Conservation (phyloP, 768 basidiomycete species). For the Phlebiopsis flavidoalba region DNA sequence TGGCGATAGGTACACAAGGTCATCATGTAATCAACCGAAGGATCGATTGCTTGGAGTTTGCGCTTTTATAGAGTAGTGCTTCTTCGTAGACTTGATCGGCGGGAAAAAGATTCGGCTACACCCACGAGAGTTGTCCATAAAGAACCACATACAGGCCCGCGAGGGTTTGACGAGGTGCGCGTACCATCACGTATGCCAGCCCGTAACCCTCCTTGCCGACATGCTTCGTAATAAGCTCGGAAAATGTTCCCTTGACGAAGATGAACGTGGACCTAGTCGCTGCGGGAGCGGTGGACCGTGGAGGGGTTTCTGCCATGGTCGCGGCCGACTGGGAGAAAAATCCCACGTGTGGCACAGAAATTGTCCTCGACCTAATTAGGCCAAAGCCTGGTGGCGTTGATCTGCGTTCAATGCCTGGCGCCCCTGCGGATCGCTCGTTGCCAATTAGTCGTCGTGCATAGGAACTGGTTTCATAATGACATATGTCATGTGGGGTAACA, state of each 20-base stretch:
- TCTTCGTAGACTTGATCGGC: conserved; percentile 80
- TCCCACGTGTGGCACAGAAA: neutral
- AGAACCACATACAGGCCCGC: neutral
- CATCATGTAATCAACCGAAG: conserved; percentile 85
- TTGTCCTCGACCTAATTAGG: too few species aligned
- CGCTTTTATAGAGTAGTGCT: conserved; percentile 76
- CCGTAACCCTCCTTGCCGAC: conserved; percentile 85
- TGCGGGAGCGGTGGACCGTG: conserved; percentile 58
- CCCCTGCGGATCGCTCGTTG: too few species aligned
- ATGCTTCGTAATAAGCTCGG: conserved; percentile 83
- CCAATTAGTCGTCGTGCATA: too few species aligned
- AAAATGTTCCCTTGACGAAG: conserved; percentile 84
- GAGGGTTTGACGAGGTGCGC: conserved; percentile 31
- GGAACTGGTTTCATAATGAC: too few species aligned
- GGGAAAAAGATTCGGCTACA: conserved; percentile 84
- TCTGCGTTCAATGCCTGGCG: neutral
- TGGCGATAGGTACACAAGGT: conserved; percentile 92
- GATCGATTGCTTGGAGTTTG: conserved; percentile 70
- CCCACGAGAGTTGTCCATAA: neutral
- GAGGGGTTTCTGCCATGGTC: conserved; percentile 28
- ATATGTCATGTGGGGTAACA: too few species aligned
- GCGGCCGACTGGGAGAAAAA: neutral
- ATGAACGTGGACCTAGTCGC: conserved; percentile 98
- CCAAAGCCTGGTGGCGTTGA: neutral
- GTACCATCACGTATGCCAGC: conserved; percentile 95